These are phyloP conservation scores for Psilocybe cyanescens DNA, from an alignment of 768 basidiomycete species.

Conservation along the genomic window DNA sequence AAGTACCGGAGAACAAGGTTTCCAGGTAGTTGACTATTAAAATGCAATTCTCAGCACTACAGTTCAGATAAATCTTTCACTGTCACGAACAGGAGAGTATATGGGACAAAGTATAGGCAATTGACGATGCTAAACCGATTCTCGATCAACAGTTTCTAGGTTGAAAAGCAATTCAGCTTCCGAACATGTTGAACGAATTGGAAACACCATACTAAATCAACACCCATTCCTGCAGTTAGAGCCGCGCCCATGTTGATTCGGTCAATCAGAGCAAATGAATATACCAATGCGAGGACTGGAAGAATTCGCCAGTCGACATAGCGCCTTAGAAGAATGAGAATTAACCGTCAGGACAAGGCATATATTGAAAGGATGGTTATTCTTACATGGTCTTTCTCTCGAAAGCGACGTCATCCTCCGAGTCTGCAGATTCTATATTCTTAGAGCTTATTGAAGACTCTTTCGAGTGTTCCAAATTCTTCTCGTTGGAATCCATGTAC, in stretches of 20 bases:
- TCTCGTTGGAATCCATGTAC: conserved; percentile 21
- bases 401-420: conserved; percentile 27
- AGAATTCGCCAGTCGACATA: conserved; percentile 46
- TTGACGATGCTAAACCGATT: conserved; percentile 44
- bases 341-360: background rate
- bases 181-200: background rate
- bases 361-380: background rate
- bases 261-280: conserved; percentile 47
- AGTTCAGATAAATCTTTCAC: background rate
- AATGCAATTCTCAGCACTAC: conserved; percentile 1
- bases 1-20: conserved; percentile 46
- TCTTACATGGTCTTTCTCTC: conserved; percentile 42
- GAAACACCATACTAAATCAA: conserved; percentile 30
- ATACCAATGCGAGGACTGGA: conserved; percentile 43
- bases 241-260: conserved; percentile 47
- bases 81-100: conserved; percentile 41
- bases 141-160: conserved; percentile 35
- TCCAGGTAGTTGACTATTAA: conserved; percentile 46
- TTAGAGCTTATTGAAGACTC: conserved; percentile 23
- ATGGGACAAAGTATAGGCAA: conserved; percentile 48
- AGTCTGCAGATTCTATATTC: conserved; percentile 14
- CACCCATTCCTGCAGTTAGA: conserved; percentile 47
- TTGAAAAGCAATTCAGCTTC: background rate
- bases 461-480: conserved; percentile 21
- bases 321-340: conserved; percentile 29